Base-by-base conservation (phyloP, 169 alveolate species). In the Eimeria zaria region DNA sequence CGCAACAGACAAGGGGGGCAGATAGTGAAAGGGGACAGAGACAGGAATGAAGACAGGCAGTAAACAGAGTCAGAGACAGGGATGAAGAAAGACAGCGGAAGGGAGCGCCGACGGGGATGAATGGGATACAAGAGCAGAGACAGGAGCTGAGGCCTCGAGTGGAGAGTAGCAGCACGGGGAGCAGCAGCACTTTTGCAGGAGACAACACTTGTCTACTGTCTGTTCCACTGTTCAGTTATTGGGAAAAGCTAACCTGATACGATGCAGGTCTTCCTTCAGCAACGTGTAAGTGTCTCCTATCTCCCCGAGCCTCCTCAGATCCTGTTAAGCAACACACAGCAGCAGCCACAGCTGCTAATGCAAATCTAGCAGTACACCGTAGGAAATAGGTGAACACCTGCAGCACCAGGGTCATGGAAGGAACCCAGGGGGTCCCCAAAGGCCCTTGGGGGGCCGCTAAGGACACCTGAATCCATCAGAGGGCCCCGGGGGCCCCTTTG, bases 211-310 rank as follows among this genome's bases (percentile, higher is more conserved):
- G 36, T 74, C 33, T 24, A 12, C 6, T 41, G 87, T 74, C 58
- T 8, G 60, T 60, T 74, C 60, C 41, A 22, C 60, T 7, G 0
- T 22, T 1, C 39, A 44, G 36, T 74, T 14, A 27, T 30, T 22
- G n/a, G n/a, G 20, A 39, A 24, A 30, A 48, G 87, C 87, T 1
- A 1, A 80, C 89, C 69, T 33, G 46, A 80, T 44, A n/a, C 89
- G 89, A 4, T 80, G 69, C 60, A 80, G 89, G 27, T 80, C 89
- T 14, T 24, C 12, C 69, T 80, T 80, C n/a, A 80, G 22, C 48
- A 20, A 22, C 30, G 89, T 24, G 64, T 80, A 80, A 11, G 44
- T 44, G 46, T 48, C 71, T 46, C 58, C 89, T 44, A 80, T 48
- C 9, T 46, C 60, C 44, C 11, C 89, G 27, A 80, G 44, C 69